Conservation (phyloP, 2,329 filamentous ascomycete species). For the Calonectria pteridis region DNA sequence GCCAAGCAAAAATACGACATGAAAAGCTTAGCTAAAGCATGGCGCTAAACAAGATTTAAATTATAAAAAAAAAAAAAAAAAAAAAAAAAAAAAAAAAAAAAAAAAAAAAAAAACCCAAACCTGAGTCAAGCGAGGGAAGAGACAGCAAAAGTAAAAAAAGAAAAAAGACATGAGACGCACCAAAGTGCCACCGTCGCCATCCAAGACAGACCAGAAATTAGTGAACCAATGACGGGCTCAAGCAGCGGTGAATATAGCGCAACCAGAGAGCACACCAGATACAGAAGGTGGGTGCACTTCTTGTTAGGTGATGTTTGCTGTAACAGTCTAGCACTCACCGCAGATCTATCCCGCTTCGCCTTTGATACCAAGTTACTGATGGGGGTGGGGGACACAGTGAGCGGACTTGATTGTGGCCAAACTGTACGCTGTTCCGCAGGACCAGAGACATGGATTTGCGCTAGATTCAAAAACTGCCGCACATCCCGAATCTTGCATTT, state of each 20-base stretch:
- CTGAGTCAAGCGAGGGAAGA: slow-evolving; percentile 10
- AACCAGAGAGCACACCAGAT: slow-evolving; percentile 20
- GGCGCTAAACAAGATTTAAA: not conserved
- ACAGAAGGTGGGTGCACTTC: slow-evolving; percentile 18
- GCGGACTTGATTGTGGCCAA: slow-evolving; percentile 15
- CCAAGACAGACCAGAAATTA: slow-evolving; percentile 18
- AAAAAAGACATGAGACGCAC: slow-evolving; percentile 6
- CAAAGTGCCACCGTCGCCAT: slow-evolving; percentile 21
- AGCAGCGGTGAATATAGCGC: slow-evolving; percentile 29
- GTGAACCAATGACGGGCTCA: slow-evolving; percentile 27
- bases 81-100: slow-evolving; percentile 15
- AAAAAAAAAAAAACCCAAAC: slow-evolving; percentile 16
- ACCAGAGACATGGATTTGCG: slow-evolving; percentile 19
- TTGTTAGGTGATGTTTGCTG: slow-evolving; percentile 33
- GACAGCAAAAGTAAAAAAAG: slow-evolving; percentile 17
- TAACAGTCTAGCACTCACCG: slow-evolving; percentile 27
- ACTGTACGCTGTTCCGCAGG: not conserved
- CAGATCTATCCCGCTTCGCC: slow-evolving; percentile 35
- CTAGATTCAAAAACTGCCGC: slow-evolving; percentile 19
- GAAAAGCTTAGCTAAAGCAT: not conserved
- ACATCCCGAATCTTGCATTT: slow-evolving; percentile 9
- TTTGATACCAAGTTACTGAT: slow-evolving; percentile 32
- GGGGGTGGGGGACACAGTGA: not conserved
- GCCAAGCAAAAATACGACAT: not conserved
- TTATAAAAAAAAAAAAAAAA: slow-evolving; percentile 12